Evolutionary conservation across 2,329 filamentous ascomycete genomes (phyloP).

Genomic region (Venturia effusa): DNA sequence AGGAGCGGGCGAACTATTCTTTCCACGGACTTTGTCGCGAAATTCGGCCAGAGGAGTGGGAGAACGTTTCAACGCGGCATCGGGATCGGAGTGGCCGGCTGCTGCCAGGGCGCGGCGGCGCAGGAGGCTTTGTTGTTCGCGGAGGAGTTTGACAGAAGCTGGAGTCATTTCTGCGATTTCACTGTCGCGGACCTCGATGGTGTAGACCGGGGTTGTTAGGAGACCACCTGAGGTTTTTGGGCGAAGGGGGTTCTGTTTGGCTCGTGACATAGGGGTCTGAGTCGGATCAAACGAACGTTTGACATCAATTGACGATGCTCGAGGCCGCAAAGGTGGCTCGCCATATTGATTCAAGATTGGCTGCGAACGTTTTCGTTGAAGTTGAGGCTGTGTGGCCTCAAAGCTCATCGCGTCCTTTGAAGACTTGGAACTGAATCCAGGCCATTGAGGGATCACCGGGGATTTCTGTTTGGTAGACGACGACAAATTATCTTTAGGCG

Average conservation of each 20-base stretch:
- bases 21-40: background rate
- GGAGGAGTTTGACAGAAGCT: background rate
- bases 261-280: background rate
- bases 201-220: background rate
- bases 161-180: constrained; percentile 5
- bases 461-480: background rate
- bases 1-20: background rate
- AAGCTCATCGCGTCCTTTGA: background rate
- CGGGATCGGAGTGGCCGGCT: background rate
- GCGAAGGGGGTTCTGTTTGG: background rate
- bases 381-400: background rate
- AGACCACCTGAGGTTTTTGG: background rate
- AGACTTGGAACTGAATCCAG: background rate
- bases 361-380: background rate
- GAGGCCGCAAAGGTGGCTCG: background rate
- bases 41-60: background rate
- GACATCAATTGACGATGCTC: background rate
- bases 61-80: background rate
- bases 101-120: background rate
- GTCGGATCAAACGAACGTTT: background rate
- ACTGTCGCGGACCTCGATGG: background rate
- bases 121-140: constrained; percentile 4
- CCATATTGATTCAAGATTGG: background rate
- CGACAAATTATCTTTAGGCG: background rate
- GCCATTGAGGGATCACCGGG: background rate